A percentile compares a stretch with the other conserved stretches of the same genome.
Evolutionary conservation across 1,284 basidiomycete species (phyloP).

Genomic region (Phlebopus sp.): DNA sequence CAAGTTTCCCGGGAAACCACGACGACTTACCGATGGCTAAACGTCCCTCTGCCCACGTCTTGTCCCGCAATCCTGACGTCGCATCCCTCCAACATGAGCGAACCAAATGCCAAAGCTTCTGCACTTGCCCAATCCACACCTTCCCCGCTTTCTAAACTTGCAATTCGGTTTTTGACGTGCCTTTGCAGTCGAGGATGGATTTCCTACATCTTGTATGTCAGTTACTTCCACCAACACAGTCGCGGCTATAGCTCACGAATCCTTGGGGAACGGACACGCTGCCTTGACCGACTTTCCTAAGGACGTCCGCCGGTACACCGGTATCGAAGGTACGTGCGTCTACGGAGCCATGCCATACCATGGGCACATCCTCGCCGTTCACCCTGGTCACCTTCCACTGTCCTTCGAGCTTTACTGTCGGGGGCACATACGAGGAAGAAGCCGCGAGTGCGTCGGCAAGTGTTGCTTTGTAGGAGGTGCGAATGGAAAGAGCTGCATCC

Average conservation of each 20-base stretch:
- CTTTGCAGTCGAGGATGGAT: constrained; percentile 77
- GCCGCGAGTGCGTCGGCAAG: constrained; percentile 60
- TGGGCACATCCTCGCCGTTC: constrained; percentile 29
- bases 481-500: constrained; percentile 48
- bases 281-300: constrained; percentile 61
- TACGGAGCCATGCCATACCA: constrained; percentile 68
- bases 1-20: background rate
- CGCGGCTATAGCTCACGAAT: constrained; percentile 57
- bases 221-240: background rate
- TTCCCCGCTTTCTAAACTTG: constrained; percentile 64
- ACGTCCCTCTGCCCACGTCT: constrained; percentile 87
- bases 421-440: constrained; percentile 48
- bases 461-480: constrained; percentile 54
- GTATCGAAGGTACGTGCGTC: constrained; percentile 65
- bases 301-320: constrained; percentile 52
- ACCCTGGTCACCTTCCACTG: constrained; percentile 51
- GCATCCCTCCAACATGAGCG: constrained; percentile 73
- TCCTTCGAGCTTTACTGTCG: constrained; percentile 52
- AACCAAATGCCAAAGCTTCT: constrained; percentile 86
- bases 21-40: constrained; percentile 69
- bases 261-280: constrained; percentile 70
- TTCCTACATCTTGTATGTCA: constrained; percentile 42
- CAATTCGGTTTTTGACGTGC: constrained; percentile 77
- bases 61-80: constrained; percentile 87
- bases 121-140: constrained; percentile 87